Base-by-base conservation (phyloP, 345 rosid genomes). In the Hirschfeldia incana region DNA sequence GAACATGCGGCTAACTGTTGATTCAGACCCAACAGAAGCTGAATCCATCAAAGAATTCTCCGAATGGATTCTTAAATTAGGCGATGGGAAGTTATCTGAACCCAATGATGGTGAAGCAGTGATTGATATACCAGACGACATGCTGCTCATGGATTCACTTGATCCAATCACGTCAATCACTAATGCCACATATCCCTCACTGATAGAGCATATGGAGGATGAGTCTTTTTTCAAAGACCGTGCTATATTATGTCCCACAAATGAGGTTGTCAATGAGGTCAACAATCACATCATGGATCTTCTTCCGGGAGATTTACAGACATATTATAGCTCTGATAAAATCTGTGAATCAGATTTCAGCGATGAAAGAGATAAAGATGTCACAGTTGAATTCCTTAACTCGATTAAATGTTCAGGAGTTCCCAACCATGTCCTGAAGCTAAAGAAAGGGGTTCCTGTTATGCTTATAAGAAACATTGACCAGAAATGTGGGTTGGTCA, bases 121-220 rank as follows among this genome's bases (percentile, higher is more conserved):
- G 29, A 65, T 65, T 6, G 13, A 34, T 34, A 65, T 65, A 15
- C 69, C 69, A 17, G 49, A 65, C 5, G 69, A 65, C 26, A 65
- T 65, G 51, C 51, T 65, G 21, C 69, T 65, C 49, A 16, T 15
- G 26, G 69, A 65, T 1, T 36, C 51, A 2, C 21, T 65, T 2
- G 51, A 65, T 34, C 69, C 69, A 16, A 36, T 65, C n/a, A 6
- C 0, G 4, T 65, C 51, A 36, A 65, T 65, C 51, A 36, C 51
- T 16, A 55, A 55, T 65, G 26, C n/a, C 29, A 37, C n/a, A 3
- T 65, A 36, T 36, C 51, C 29, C 0, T 65, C 69, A 16, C 4
- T 65, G 29, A 3, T 36, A 1, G 6, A 65, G 8, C 21, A 36
- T 16, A 28, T 34, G 0, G 49, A 34, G 17, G 69, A 65, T 8